Evolutionary conservation across 2,329 filamentous ascomycete genomes (phyloP), one percentile per base, ranked within the genome.

Genomic region (Rhinocladiella similis): DNA sequence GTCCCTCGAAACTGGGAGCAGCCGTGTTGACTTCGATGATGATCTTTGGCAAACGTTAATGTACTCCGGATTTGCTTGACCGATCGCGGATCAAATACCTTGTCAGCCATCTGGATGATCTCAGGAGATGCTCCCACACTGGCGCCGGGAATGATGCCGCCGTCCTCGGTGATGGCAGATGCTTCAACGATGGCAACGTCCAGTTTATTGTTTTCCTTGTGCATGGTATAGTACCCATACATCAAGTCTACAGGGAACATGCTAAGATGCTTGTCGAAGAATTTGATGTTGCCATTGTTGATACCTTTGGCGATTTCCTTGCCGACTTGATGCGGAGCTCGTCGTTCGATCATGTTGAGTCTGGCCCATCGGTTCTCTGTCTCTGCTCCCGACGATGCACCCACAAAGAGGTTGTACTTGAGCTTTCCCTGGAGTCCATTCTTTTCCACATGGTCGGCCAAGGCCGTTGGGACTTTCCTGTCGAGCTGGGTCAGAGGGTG

Each of bases 21-120:
- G 90, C 79, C 0, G 91, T 96, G 79, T 96, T 96, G 75, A 96
- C 88, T 77, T 96, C 91, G 68, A 96, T 90, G 68, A 96, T 91
- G 74, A 96, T 84, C 82, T 71, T 52, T 41, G 3, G 22, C 7
- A 16, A 16, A 25, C 42, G 42, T 5, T n/a, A n/a, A n/a, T n/a
- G n/a, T n/a, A n/a, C n/a, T n/a, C n/a, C n/a, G n/a, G n/a, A n/a
- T n/a, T n/a, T n/a, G n/a, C n/a, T n/a, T n/a, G n/a, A n/a, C n/a
- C n/a, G n/a, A n/a, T n/a, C n/a, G n/a, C n/a, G n/a, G n/a, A n/a
- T n/a, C n/a, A 14, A 63, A 33, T 67, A 82, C 81, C 78, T 96
- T 96, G 71, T 96, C 90, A 50, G 91, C 90, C 84, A 95, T 90
- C 75, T 96, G 90, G 47, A 96, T 81, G 52, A 96, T 80, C 72